Percentiles rank a stretch among this genome's conserved stretches.
Conservation (phyloP, 257 asterid genomes). For the Craterostigma plantagineum region DNA sequence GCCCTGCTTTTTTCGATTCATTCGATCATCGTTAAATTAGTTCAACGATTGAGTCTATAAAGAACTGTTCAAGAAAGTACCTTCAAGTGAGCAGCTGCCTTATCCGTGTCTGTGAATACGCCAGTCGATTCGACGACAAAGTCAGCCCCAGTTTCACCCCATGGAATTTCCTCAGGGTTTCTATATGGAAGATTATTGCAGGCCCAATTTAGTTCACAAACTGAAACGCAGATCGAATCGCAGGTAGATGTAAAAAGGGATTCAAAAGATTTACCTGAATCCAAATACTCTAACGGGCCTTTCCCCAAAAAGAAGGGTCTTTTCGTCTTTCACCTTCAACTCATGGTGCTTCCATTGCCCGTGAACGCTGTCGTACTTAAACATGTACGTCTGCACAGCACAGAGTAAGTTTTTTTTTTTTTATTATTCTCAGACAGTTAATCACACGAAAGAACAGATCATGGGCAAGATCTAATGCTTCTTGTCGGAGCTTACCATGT, state of each 20-base stretch:
- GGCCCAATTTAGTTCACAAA: background rate
- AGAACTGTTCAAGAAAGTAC: conserved; percentile 11
- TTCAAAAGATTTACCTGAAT: conserved; percentile 10
- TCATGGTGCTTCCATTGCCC: conserved; percentile 49
- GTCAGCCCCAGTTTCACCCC: conserved; percentile 33
- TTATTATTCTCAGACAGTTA: background rate
- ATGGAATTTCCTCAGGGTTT: conserved; percentile 34
- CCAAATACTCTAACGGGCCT: conserved; percentile 34
- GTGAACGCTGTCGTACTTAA: conserved; percentile 44
- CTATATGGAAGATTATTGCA: conserved; percentile 4
- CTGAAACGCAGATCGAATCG: background rate
- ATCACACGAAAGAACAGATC: background rate
- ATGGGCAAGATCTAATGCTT: no score
- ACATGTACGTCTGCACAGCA: conserved; percentile 32
- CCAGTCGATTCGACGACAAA: conserved; percentile 33
- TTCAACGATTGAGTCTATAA: no score
- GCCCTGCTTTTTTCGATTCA: no score
- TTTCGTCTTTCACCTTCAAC: conserved; percentile 35
- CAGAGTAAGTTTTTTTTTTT: no score
- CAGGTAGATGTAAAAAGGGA: background rate
- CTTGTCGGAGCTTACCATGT: conserved; percentile 21
- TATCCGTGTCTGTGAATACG: conserved; percentile 35
- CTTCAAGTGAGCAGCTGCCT: conserved; percentile 37
- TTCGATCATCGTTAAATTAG: no score
- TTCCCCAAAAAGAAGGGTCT: conserved; percentile 41